phyloP scores from a whole-genome alignment of 176 grass and related monocot species.

The Musa acuminata region DNA sequence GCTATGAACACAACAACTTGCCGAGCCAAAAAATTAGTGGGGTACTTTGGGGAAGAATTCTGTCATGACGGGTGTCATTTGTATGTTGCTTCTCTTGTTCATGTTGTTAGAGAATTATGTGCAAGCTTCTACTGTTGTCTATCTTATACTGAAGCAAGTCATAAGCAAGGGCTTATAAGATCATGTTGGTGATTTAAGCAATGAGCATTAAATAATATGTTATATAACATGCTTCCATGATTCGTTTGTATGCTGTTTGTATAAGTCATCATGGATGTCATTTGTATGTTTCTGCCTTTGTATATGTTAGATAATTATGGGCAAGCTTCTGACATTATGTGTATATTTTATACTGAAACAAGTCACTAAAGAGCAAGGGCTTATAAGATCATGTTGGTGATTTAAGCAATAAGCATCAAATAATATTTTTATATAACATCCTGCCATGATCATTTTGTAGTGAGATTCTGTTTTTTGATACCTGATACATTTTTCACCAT shows the following conservation, averaged over 20 bases:
- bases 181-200: not conserved
- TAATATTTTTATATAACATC: too few relatives aligned
- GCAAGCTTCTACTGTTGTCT: not conserved
- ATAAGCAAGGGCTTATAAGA: not conserved
- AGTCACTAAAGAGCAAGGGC: not conserved
- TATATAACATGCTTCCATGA: too few relatives aligned
- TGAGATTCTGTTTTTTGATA: too few relatives aligned
- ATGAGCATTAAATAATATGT: not conserved
- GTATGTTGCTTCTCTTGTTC: constrained; percentile 36
- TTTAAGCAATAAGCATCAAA: not conserved
- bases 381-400: not conserved
- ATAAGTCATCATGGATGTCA: constrained; percentile 37
- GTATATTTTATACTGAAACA: not conserved
- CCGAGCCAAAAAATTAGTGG: constrained; percentile 71
- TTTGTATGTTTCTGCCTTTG: constrained; percentile 42
- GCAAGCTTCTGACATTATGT: not conserved
- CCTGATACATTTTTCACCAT: too few relatives aligned
- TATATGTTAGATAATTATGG: not conserved
- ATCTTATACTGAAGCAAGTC: not conserved
- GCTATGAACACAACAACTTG: constrained; percentile 66
- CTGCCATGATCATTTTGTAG: too few relatives aligned
- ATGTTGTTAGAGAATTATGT: not conserved
- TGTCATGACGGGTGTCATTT: constrained; percentile 43
- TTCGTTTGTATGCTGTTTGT: too few relatives aligned
- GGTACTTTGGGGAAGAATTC: constrained; percentile 86